phyloP scores from a whole-genome alignment of 805 yeast genomes.

The Candida tallmaniae region DNA sequence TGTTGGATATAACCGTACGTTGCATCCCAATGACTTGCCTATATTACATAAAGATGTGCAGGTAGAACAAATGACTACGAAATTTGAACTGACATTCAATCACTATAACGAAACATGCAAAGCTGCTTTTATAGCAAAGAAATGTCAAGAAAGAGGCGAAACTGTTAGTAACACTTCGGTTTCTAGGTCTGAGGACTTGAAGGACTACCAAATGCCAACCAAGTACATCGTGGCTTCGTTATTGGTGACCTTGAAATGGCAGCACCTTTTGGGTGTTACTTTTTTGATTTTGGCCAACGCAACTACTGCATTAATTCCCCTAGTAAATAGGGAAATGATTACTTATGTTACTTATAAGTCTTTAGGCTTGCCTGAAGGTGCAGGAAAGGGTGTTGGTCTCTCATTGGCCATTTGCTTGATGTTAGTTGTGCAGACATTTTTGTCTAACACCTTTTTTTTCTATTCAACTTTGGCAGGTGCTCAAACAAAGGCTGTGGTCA shows the following conservation, averaged over 20 bases:
- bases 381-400: slow-evolving; percentile 37
- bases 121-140: not conserved
- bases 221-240: slow-evolving; percentile 2
- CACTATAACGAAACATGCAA: slow-evolving; percentile 3
- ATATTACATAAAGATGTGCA: slow-evolving; percentile 30
- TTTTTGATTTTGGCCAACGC: slow-evolving; percentile 23
- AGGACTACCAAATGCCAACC: slow-evolving; percentile 26
- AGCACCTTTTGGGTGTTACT: slow-evolving; percentile 19
- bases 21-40: slow-evolving; percentile 59
- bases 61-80: slow-evolving; percentile 27
- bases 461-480: slow-evolving; percentile 62
- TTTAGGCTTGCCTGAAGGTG: slow-evolving; percentile 18
- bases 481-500: slow-evolving; percentile 65
- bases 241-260: slow-evolving; percentile 9
- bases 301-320: slow-evolving; percentile 27
- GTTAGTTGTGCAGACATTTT: slow-evolving; percentile 18
- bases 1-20: slow-evolving; percentile 68
- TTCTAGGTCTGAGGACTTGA: slow-evolving; percentile 19
- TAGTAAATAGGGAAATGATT: slow-evolving; percentile 33
- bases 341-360: slow-evolving; percentile 26
- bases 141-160: slow-evolving; percentile 6
- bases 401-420: slow-evolving; percentile 32
- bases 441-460: slow-evolving; percentile 60
- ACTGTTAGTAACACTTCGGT: not conserved
- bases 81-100: slow-evolving; percentile 14